Evolutionary conservation across 805 yeast species (phyloP), one percentile per base, ranked within the genome.

Genomic region (Metschnikowia gelsemii): DNA sequence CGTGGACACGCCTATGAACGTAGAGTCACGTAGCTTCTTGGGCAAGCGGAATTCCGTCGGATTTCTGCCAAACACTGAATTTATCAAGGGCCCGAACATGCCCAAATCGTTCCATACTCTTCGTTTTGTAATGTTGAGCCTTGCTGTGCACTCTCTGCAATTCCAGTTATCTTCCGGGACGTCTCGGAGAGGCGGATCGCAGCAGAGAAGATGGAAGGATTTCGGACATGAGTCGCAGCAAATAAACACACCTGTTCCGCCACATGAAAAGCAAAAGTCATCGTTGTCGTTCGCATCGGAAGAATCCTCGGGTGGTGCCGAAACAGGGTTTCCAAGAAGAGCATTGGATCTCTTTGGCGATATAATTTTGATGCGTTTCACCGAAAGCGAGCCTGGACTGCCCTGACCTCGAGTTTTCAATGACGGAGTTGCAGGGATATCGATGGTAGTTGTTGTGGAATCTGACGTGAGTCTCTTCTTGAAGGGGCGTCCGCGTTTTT

Each of bases 191-290:
- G 99, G 98, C 2, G 98, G 98, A 54, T 87, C 84, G 46, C 91
- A 77, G 61, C 99, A 91, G 4, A 86, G 72, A 57, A 93, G 88
- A 59, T 91, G 99, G 63, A 91, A 93, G 2, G 96, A 86, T 54
- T 75, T 75, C 0, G 97, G 96, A 62, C 99, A 91, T 2, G 86
- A 73, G 54, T 91, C 99, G 64, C 99, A 91, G 63, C 98, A 93
- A 18, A 91, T 70, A 54, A 91, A 89, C 20, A 86, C 74, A 9
- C 99, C 99, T 0, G 89, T 71, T 20, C 88, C 87, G 2, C 95
- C 90, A 66, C 99, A 91, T 0, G 93, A 74, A n/a, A 86, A 71
- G 57, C 99, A 91, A 60, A 75, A 90, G 61, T 91, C 99, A 47
- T 90, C 95, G 59, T 91, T 93, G 44, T 63, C 56, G 30, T 45